phyloP scores from a whole-genome alignment of 768 basidiomycete species.

The Candolleomyces eurysporus region DNA sequence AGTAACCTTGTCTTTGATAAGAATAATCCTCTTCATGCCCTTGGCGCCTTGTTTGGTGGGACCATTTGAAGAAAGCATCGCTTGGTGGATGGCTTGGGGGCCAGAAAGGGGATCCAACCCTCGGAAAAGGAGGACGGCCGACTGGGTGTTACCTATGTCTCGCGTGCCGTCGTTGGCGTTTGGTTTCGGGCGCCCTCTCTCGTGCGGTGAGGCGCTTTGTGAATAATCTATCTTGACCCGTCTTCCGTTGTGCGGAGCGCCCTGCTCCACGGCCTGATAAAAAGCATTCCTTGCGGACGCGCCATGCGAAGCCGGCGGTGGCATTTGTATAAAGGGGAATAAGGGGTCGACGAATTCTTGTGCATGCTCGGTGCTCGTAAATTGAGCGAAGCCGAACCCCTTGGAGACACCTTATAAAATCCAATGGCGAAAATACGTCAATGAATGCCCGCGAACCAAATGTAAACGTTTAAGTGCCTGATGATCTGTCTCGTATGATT shows the following conservation, averaged over 20 bases:
- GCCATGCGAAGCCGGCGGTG: constrained; percentile 87
- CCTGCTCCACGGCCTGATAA: constrained; percentile 73
- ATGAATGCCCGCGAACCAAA: constrained; percentile 63
- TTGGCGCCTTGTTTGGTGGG: constrained; percentile 72
- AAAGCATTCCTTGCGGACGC: constrained; percentile 71
- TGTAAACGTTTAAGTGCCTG: constrained; percentile 87
- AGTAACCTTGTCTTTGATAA: constrained; percentile 87
- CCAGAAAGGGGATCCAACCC: constrained; percentile 87
- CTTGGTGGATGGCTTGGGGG: constrained; percentile 82
- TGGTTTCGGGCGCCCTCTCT: constrained; percentile 58
- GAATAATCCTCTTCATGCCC: constrained; percentile 83
- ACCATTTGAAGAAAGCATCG: constrained; percentile 83
- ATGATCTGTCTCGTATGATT: constrained; percentile 94
- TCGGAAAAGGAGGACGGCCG: constrained; percentile 83
- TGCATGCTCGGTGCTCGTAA: constrained; percentile 81
- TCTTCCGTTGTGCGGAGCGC: constrained; percentile 71
- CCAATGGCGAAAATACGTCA: constrained; percentile 65
- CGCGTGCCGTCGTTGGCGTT: constrained; percentile 90
- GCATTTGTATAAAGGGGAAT: constrained; percentile 89
- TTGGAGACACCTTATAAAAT: constrained; percentile 87
- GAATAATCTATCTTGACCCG: constrained; percentile 96
- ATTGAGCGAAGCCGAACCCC: constrained; percentile 97
- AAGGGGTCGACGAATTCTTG: constrained; percentile 87
- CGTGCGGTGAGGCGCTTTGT: constrained; percentile 74
- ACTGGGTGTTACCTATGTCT: constrained; percentile 88